phyloP scores from a whole-genome alignment of 257 asterid species.

The Oldenlandia corymbosa region DNA sequence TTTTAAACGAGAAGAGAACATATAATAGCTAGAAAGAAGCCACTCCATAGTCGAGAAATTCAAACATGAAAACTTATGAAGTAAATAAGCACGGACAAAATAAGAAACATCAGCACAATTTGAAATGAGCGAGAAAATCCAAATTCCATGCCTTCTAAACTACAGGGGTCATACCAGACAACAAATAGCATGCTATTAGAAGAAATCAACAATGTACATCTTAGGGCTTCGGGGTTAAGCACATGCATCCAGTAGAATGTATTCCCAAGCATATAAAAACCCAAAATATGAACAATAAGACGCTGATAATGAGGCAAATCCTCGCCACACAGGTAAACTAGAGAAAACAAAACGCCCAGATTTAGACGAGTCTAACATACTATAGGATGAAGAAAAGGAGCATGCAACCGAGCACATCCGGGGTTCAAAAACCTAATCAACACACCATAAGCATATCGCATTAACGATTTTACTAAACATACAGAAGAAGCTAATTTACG shows the following conservation, averaged over 20 bases:
- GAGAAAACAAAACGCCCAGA: background rate
- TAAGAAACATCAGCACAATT: background rate
- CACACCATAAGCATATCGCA: background rate
- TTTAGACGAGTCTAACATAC: background rate
- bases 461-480: background rate
- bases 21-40: background rate
- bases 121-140: background rate
- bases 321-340: too few species aligned
- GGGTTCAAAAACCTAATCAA: slow-evolving; percentile 18
- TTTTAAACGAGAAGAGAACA: too few species aligned
- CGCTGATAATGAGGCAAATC: background rate
- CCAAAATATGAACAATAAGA: background rate
- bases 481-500: background rate
- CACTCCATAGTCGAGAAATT: too few species aligned
- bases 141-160: background rate
- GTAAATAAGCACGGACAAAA: background rate
- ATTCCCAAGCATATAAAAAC: background rate
- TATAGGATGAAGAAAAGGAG: background rate
- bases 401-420: slow-evolving; percentile 1
- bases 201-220: background rate
- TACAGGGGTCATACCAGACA: background rate
- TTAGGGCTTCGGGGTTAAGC: background rate
- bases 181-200: background rate
- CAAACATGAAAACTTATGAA: background rate
- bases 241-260: background rate